These are phyloP conservation scores for Pirum gemmata DNA, from an alignment of 78 protist species.

Conservation along the genomic window DNA sequence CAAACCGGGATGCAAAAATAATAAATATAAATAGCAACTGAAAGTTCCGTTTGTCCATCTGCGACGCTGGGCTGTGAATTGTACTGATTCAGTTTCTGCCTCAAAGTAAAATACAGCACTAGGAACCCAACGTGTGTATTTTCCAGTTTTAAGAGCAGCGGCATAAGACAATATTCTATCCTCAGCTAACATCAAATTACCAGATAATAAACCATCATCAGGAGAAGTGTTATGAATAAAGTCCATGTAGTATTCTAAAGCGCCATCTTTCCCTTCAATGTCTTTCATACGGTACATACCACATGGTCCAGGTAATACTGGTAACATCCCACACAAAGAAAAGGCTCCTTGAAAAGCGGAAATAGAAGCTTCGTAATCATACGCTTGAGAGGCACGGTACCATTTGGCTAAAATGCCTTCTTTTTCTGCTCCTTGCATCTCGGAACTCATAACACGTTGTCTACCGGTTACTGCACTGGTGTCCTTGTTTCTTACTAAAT, in stretches of 20 bases:
- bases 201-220: slow-evolving; percentile 17
- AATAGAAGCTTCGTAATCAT: no score
- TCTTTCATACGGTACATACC: slow-evolving; percentile 33
- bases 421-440: neutral
- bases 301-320: no score
- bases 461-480: slow-evolving; percentile 27
- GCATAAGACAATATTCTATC: slow-evolving; percentile 44
- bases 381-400: slow-evolving; percentile 42
- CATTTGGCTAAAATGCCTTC: neutral
- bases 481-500: slow-evolving; percentile 2
- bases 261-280: neutral
- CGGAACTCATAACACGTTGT: slow-evolving; percentile 38
- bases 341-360: no score
- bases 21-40: neutral
- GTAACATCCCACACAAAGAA: slow-evolving; percentile 43
- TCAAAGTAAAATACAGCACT: slow-evolving; percentile 26
- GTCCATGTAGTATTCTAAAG: slow-evolving; percentile 38
- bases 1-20: neutral
- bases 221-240: neutral
- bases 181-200: slow-evolving; percentile 43
- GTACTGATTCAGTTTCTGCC: slow-evolving; percentile 36
- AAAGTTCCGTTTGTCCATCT: slow-evolving; percentile 46
- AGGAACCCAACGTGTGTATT: slow-evolving; percentile 32
- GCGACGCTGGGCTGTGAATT: slow-evolving; percentile 38
- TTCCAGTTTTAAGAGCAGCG: slow-evolving; percentile 21